Evolutionary conservation across 73 alveolate genomes (phyloP).

Genomic region (Paramecium octaurelia): DNA sequence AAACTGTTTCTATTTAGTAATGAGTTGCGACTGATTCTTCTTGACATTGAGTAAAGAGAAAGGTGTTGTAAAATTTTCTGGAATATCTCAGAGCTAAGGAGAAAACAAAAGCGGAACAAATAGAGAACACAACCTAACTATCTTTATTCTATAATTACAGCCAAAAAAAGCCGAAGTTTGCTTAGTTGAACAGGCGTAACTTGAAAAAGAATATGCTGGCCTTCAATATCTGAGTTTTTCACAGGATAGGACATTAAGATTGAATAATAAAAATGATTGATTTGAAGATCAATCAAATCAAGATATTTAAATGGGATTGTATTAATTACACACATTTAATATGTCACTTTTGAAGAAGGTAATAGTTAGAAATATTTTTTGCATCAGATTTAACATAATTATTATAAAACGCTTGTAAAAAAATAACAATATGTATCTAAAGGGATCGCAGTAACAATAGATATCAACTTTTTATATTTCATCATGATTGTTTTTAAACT

Average conservation of each 20-base stretch:
- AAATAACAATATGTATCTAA: too few species aligned
- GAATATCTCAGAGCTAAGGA: background rate
- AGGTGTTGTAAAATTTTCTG: background rate
- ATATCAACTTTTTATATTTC: too few species aligned
- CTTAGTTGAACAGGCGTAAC: background rate
- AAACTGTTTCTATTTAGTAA: background rate
- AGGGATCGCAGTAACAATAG: too few species aligned
- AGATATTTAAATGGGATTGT: background rate
- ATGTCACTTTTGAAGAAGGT: background rate
- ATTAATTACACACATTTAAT: background rate
- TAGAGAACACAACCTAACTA: background rate
- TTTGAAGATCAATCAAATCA: background rate
- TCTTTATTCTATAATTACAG: background rate
- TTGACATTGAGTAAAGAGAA: background rate
- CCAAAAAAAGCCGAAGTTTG: background rate
- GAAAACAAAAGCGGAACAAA: background rate
- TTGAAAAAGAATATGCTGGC: background rate
- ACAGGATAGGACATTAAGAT: background rate
- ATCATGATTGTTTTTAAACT: too few species aligned
- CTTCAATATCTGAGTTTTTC: conserved; percentile 32
- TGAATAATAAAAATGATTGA: background rate
- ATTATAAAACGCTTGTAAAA: background rate
- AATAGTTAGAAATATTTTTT: background rate
- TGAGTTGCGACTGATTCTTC: background rate
- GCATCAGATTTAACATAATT: background rate